phyloP scores from a whole-genome alignment of 2,329 filamentous ascomycete species.

The Cordyceps tenuipes region DNA sequence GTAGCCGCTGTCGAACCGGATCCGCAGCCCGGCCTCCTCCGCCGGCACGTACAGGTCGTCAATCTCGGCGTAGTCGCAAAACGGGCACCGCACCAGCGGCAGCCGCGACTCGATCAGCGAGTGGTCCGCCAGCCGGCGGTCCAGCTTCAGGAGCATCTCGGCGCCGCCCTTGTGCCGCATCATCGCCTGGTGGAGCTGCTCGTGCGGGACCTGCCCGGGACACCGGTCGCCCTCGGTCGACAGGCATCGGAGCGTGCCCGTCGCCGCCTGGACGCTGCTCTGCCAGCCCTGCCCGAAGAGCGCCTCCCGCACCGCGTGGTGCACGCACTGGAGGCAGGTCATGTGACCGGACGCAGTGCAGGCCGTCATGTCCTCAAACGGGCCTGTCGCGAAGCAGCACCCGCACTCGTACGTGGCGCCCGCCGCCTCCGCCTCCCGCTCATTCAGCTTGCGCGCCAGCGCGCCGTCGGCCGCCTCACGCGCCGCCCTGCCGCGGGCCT shows the following conservation, averaged over 20 bases:
- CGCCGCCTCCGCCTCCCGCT: slow-evolving; percentile 48
- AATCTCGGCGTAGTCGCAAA: slow-evolving; percentile 84
- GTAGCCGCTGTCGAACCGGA: slow-evolving; percentile 44
- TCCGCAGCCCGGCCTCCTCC: slow-evolving; percentile 44
- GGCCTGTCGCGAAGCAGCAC: slow-evolving; percentile 64
- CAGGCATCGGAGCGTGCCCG: slow-evolving; percentile 73
- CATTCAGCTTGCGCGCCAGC: slow-evolving; percentile 47
- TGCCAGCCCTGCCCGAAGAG: slow-evolving; percentile 91
- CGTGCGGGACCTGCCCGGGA: slow-evolving; percentile 59
- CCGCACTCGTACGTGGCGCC: slow-evolving; percentile 60
- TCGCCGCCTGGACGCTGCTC: slow-evolving; percentile 64
- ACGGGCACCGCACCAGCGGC: slow-evolving; percentile 76
- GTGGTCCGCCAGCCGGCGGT: slow-evolving; percentile 71
- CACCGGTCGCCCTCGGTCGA: slow-evolving; percentile 67
- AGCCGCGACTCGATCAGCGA: slow-evolving; percentile 64
- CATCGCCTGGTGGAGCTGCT: slow-evolving; percentile 66
- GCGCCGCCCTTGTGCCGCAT: slow-evolving; percentile 58
- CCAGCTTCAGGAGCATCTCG: slow-evolving; percentile 66
- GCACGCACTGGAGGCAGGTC: slow-evolving; percentile 75
- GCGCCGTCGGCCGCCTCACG: slow-evolving; percentile 44
- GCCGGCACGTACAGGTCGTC: slow-evolving; percentile 64
- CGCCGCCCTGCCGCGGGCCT: slow-evolving; percentile 31
- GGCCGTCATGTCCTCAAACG: slow-evolving; percentile 67
- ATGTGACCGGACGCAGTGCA: slow-evolving; percentile 63
- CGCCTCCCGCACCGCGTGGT: slow-evolving; percentile 73